Evolutionary conservation across 768 basidiomycete genomes (phyloP), one percentile per base, ranked within the genome.

Genomic region (Hemileccinum impolitum): DNA sequence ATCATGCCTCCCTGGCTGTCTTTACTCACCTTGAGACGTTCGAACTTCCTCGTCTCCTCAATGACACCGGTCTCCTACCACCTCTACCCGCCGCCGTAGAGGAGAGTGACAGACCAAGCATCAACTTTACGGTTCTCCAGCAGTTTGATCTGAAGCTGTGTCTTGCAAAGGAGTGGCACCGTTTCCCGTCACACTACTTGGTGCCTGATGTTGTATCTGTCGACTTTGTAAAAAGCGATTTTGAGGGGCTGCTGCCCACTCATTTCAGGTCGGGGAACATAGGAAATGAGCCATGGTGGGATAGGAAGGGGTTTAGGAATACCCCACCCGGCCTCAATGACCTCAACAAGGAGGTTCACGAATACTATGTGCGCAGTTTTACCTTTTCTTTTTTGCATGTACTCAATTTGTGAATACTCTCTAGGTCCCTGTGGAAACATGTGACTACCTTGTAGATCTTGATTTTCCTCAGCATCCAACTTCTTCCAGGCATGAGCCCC

Each of bases 161-260:
- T 69, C 75, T 88, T 43, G 91, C 87, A 41, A 94, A 94, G 66
- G 96, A 99, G 69, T 99, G 96, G 96, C 75, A 97, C 63, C 79
- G 95, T 19, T 99, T 93, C 75, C 90, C 94, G 3, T 82, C 91
- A 4, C 87, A 88, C 64, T 97, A 88, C 67, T 77, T 95, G 41
- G 78, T 98, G 18, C 94, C 94, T 2, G 79, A 85, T 50, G 87
- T 82, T 23, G 71, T 98, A 50, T 76, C 81, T 23, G 82, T 95
- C n/a, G 78, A 85, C 50, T 97, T 93, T 68, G 74, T 98, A 66
- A 90, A 93, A 73, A 93, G 87, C 67, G 92, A 87, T 49, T 97
- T 98, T 57, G 78, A 85, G 53, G 95, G 93, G 10, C 77, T 91
- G 61, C 73, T 99, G 53, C 96, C 96, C 13, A 80, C 84, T 17